Conservation (phyloP, 1,284 basidiomycete genomes). For the Abortiporus biennis region DNA sequence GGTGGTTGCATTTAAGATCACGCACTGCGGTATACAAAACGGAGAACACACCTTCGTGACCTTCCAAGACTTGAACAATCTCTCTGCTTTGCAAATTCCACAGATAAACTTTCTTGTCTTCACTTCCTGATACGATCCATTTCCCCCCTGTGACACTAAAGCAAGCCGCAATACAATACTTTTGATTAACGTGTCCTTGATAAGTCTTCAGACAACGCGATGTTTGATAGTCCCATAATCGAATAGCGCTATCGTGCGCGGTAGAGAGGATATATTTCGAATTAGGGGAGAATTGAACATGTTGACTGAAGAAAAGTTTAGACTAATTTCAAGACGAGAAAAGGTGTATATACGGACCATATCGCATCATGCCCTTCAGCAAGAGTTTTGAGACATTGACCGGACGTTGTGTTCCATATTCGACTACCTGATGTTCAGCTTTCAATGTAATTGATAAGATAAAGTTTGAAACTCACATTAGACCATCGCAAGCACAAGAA, state of each 20-base stretch:
- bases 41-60: slow-evolving; percentile 57
- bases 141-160: slow-evolving; percentile 81
- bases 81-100: slow-evolving; percentile 91
- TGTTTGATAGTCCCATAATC: slow-evolving; percentile 94
- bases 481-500: slow-evolving; percentile 86
- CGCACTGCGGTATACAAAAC: neutral
- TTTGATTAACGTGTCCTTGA: slow-evolving; percentile 72
- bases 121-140: slow-evolving; percentile 88
- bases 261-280: slow-evolving; percentile 90
- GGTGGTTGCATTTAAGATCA: neutral
- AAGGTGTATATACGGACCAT: slow-evolving; percentile 44
- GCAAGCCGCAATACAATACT: slow-evolving; percentile 75
- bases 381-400: slow-evolving; percentile 94
- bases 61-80: slow-evolving; percentile 74
- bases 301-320: slow-evolving; percentile 51
- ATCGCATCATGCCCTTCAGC: slow-evolving; percentile 88
- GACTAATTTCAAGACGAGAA: slow-evolving; percentile 3
- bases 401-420: slow-evolving; percentile 90
- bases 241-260: slow-evolving; percentile 85
- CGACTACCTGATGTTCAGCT: slow-evolving; percentile 47
- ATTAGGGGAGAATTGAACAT: slow-evolving; percentile 91
- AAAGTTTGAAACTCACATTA: slow-evolving; percentile 62
- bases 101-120: slow-evolving; percentile 84
- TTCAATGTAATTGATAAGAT: neutral
- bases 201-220: slow-evolving; percentile 92